These are phyloP conservation scores for Crithidia thermophila DNA, from an alignment of 208 protist species.

Conservation along the genomic window DNA sequence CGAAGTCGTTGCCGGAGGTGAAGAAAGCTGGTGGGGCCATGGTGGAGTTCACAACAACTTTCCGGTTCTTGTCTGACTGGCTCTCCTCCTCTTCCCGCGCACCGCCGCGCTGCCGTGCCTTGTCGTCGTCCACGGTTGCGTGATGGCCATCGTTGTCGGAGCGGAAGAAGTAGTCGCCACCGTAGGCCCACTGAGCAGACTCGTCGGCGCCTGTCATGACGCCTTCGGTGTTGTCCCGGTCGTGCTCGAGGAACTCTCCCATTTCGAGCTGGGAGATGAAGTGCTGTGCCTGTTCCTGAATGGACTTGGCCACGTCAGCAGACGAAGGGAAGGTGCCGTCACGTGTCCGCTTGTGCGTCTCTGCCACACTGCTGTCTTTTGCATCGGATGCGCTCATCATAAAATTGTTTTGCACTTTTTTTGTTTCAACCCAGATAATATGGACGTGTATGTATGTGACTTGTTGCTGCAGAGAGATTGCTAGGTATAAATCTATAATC, in stretches of 20 bases:
- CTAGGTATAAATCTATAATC: too few relatives aligned
- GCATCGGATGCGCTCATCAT: background rate
- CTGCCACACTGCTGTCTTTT: background rate
- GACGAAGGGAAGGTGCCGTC: background rate
- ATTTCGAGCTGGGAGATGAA: slow-evolving; percentile 34
- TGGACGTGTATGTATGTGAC: background rate
- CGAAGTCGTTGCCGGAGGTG: slow-evolving; percentile 67
- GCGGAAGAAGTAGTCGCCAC: slow-evolving; percentile 65
- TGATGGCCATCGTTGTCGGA: slow-evolving; percentile 40
- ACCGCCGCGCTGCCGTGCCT: background rate
- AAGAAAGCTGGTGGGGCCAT: slow-evolving; percentile 71
- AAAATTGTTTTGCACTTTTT: too few relatives aligned
- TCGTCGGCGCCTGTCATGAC: slow-evolving; percentile 56
- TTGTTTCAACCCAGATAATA: background rate
- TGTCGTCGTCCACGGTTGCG: slow-evolving; percentile 19
- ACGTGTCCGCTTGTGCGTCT: slow-evolving; percentile 11
- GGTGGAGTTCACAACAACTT: slow-evolving; percentile 29
- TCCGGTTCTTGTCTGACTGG: slow-evolving; percentile 7
- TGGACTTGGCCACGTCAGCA: background rate
- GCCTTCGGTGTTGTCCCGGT: slow-evolving; percentile 52
- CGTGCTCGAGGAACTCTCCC: slow-evolving; percentile 46
- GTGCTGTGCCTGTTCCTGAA: slow-evolving; percentile 21
- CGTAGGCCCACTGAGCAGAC: slow-evolving; percentile 62
- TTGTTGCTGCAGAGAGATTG: too few relatives aligned
- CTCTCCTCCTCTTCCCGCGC: background rate